Evolutionary conservation across 805 yeast genomes (phyloP), one percentile per base, ranked within the genome.

Genomic region (Kodamaea jinghongensis): DNA sequence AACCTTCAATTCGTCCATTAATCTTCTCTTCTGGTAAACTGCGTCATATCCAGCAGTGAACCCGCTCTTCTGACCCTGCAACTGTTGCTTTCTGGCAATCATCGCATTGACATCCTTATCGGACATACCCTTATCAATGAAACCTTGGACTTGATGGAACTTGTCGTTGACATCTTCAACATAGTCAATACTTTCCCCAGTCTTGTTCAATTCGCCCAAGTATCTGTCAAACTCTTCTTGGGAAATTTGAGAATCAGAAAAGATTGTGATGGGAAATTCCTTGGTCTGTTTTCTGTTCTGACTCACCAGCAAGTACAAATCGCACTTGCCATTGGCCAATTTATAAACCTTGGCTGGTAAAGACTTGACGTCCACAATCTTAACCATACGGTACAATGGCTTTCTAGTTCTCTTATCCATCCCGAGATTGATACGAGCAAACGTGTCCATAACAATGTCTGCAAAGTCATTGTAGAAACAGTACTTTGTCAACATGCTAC

Each of bases 381-480:
- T 83, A 35, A 91, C 95, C 78, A 91, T 75, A 52, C 97, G 75
- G 63, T 93, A 91, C 38, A 78, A 76, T 8, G 83, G 75, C 52
- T 71, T 68, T 22, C 83, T 78, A 9, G 81, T 76, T 32, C 79
- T 73, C 41, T 73, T 73, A 52, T 82, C 83, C 30, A 68, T 55
- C 7, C 96, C 96, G 41, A 93, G 76, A 57, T 87, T 89, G 40
- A 93, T 81, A 49, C 90, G 77, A 26, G 90, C 95, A 57, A 73
- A 87, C 36, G 95, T 80, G 14, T 87, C 95, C 13, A 75, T 70
- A 11, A 87, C 76, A 1, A 76, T 74, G 13, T 77, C 79, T 33
- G 76, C 79, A 59, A 95, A 90, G 25, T 80, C 89, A 9, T 93
- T 90, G 61, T 89, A 82, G 59, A 81, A 89, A 55, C 90, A 79